Conservation (phyloP, 2,329 filamentous ascomycete genomes). For the Alternaria novae-zelandiae region DNA sequence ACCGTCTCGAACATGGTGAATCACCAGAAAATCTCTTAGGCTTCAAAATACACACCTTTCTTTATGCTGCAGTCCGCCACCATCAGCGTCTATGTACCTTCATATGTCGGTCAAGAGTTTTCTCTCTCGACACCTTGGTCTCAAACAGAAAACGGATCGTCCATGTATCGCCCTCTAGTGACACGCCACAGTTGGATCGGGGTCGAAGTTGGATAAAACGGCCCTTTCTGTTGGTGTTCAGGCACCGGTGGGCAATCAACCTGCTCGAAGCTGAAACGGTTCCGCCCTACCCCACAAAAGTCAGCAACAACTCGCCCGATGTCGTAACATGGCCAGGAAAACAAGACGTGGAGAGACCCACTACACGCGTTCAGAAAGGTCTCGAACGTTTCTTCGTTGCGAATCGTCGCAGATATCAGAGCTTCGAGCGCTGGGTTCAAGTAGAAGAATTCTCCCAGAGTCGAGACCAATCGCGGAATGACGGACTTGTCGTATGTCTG, state of each 20-base stretch:
- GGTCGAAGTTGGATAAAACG: constrained; percentile 68
- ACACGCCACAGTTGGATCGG: constrained; percentile 65
- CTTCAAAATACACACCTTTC: constrained; percentile 19
- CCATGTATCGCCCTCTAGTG: constrained; percentile 28
- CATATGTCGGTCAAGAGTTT: constrained; percentile 27
- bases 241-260: constrained; percentile 40
- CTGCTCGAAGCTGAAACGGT: constrained; percentile 43
- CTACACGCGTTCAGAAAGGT: constrained; percentile 67
- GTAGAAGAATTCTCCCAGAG: constrained; percentile 67
- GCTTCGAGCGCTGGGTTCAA: constrained; percentile 64
- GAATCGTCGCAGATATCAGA: constrained; percentile 72
- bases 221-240: constrained; percentile 60
- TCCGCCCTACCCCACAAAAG: constrained; percentile 49
- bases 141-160: constrained; percentile 37
- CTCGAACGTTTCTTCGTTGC: constrained; percentile 73
- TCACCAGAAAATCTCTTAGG: constrained; percentile 11
- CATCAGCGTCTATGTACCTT: constrained; percentile 18
- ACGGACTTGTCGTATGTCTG: constrained; percentile 73
- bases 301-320: constrained; percentile 39
- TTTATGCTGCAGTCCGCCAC: constrained; percentile 25
- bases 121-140: constrained; percentile 6
- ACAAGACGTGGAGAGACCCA: constrained; percentile 47
- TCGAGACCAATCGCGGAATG: constrained; percentile 69
- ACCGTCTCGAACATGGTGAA: constrained; percentile 21
- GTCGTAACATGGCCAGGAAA: constrained; percentile 22